Evolutionary conservation across 2,329 filamentous ascomycete genomes (phyloP), one percentile per base, ranked within the genome.

Genomic region (Aphanoascus verrucosus): DNA sequence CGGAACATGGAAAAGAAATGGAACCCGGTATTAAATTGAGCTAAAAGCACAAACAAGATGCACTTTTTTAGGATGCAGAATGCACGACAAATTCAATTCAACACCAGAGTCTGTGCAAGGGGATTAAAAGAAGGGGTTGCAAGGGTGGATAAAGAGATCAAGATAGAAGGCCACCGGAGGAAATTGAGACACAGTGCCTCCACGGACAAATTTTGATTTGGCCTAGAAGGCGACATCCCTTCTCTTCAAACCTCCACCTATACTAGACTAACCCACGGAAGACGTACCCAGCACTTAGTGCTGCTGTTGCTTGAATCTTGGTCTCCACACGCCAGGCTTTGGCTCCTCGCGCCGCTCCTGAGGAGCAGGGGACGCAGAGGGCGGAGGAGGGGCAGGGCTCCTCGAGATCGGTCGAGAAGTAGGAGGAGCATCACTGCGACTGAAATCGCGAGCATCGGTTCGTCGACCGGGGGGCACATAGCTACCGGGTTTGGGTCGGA

Each of bases 391-490:
- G 8, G 45, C 47, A 8, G 56, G 56, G 42, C 47, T 56, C 52
- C 56, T 49, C 9, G 58, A 43, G 15, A 50, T 35, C 15, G 55
- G 43, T 43, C 49, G 38, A 32, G 47, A n/a, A 38, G 54, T 42
- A 38, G 49, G 41, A 46, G 44, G 47, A 45, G 42, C 47, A 41
- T 47, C 47, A 3, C 41, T 35, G 44, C n/a, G 42, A 23, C 19
- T 17, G 19, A 49, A 48, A 32, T 49, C 55, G 15, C 19, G 50
- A 42, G 41, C 34, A 20, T 55, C 50, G n/a, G 58, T 53, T 45
- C 58, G 52, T n/a, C 47, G 42, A 38, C 53, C 50, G 17, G 57
- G 55, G 17, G 57, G 55, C 32, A 60, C 56, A 37, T 60, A 60
- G 31, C 56, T 37, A 38, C 38, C 31, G 32, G 12, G 12, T 34